Percentiles rank a stretch among this genome's conserved stretches.
Conservation (phyloP, 148 eudicot species). For the Diospyros kaki region DNA sequence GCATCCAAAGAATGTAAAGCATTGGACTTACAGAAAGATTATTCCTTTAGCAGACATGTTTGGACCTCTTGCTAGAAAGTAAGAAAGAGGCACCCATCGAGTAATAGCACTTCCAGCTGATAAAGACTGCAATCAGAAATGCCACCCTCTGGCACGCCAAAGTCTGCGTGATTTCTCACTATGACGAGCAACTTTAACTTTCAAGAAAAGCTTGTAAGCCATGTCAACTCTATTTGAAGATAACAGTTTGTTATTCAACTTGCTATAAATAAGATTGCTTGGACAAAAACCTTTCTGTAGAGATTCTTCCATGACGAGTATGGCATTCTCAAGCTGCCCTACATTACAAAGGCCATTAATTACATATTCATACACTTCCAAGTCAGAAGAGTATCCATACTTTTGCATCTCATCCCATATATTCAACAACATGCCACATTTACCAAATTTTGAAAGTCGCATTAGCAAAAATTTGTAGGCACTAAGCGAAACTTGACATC, state of each 20-base stretch:
- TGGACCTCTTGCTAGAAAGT: background rate
- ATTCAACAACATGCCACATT: slow-evolving; percentile 76
- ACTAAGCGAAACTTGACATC: slow-evolving; percentile 54
- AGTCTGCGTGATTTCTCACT: slow-evolving; percentile 61
- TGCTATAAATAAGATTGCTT: slow-evolving; percentile 63
- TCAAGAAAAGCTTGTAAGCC: slow-evolving; percentile 73
- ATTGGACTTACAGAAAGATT: background rate
- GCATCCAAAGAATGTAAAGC: background rate
- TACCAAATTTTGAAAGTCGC: slow-evolving; percentile 87
- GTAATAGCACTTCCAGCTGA: background rate
- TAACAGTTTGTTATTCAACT: slow-evolving; percentile 62
- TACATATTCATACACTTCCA: slow-evolving; percentile 71
- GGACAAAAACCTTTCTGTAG: slow-evolving; percentile 79
- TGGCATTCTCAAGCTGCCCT: slow-evolving; percentile 88
- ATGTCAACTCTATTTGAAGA: slow-evolving; percentile 55
- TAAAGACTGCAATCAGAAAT: slow-evolving; percentile 32
- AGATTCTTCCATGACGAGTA: slow-evolving; percentile 72
- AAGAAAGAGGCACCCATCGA: background rate
- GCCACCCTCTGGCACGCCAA: slow-evolving; percentile 95
- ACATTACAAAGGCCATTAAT: slow-evolving; percentile 80
- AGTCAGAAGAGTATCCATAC: slow-evolving; percentile 61
- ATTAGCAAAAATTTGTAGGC: slow-evolving; percentile 76
- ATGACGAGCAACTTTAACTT: slow-evolving; percentile 61
- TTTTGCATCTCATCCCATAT: slow-evolving; percentile 88
- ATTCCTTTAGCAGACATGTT: background rate